Conservation (phyloP, 164 flowering plant species). For the Pachysandra terminalis region DNA sequence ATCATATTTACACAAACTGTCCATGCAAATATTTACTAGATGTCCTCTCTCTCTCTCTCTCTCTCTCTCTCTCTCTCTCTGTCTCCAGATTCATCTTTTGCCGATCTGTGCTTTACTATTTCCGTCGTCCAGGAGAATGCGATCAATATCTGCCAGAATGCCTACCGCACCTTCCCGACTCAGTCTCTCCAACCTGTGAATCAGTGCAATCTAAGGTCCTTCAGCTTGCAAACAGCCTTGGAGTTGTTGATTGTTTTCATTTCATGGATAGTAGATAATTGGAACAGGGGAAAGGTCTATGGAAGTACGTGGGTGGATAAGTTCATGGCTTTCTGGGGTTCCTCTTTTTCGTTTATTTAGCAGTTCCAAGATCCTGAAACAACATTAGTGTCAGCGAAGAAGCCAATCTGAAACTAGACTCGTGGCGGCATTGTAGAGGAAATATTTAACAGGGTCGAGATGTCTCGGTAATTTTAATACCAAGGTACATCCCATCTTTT, state of each 20-base stretch:
- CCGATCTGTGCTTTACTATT: slow-evolving; percentile 56
- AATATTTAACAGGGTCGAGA: neutral
- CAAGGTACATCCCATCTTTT: neutral
- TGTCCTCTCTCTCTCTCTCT: neutral
- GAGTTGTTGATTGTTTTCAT: slow-evolving; percentile 44
- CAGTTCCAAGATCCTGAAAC: neutral
- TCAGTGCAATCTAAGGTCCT: slow-evolving; percentile 41
- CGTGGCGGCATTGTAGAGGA: neutral
- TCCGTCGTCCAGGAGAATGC: slow-evolving; percentile 38
- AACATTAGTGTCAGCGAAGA: neutral
- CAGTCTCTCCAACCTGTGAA: slow-evolving; percentile 53
- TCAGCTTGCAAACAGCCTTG: slow-evolving; percentile 57
- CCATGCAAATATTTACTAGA: neutral
- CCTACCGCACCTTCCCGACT: slow-evolving; percentile 67
- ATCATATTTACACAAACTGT: too few species aligned
- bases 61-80: too few species aligned
- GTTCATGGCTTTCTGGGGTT: neutral
- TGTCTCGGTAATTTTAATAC: neutral
- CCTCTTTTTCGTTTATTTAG: slow-evolving; percentile 4
- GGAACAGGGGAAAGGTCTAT: neutral
- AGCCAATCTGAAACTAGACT: neutral
- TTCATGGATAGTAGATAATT: slow-evolving; percentile 23
- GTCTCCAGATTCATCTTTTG: slow-evolving; percentile 92
- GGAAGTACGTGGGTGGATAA: neutral
- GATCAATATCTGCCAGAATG: slow-evolving; percentile 65